A percentile compares a stretch with the other conserved stretches of the same genome.
These are phyloP conservation scores for Paecilomyces sp. DNA, from an alignment of 2,329 filamentous ascomycete species.

Conservation along the genomic window DNA sequence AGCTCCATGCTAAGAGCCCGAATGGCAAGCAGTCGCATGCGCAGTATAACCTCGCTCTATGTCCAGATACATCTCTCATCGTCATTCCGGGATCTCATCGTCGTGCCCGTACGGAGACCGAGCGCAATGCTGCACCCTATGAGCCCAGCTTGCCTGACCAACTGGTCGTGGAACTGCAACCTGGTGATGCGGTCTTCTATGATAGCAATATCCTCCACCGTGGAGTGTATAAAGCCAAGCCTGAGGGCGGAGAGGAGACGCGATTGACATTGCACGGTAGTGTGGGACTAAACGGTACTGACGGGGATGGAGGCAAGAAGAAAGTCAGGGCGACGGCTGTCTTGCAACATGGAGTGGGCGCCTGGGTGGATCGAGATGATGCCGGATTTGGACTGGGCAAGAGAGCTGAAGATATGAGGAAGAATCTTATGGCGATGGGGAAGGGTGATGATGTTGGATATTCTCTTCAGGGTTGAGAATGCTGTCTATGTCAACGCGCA, in stretches of 20 bases:
- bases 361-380: conserved; percentile 36
- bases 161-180: conserved; percentile 56
- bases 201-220: conserved; percentile 74
- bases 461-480: conserved; percentile 31
- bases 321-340: conserved; percentile 37
- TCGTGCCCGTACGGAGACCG: conserved; percentile 61
- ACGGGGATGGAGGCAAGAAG: conserved; percentile 18
- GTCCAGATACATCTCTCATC: conserved; percentile 64
- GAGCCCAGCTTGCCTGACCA: conserved; percentile 56
- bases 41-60: conserved; percentile 82
- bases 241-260: conserved; percentile 27
- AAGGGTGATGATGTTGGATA: conserved; percentile 38
- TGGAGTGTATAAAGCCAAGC: conserved; percentile 34
- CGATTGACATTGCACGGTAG: conserved; percentile 38
- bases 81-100: conserved; percentile 71
- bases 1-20: conserved; percentile 47
- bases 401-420: conserved; percentile 37
- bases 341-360: conserved; percentile 40
- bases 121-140: conserved; percentile 62
- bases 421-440: conserved; percentile 38
- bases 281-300: conserved; percentile 28
- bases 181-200: conserved; percentile 80
- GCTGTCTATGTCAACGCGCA: no score
- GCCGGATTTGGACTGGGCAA: conserved; percentile 30
- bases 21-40: conserved; percentile 56